phyloP scores from a whole-genome alignment of 2,329 filamentous ascomycete species.

The Fusarium sp. region DNA sequence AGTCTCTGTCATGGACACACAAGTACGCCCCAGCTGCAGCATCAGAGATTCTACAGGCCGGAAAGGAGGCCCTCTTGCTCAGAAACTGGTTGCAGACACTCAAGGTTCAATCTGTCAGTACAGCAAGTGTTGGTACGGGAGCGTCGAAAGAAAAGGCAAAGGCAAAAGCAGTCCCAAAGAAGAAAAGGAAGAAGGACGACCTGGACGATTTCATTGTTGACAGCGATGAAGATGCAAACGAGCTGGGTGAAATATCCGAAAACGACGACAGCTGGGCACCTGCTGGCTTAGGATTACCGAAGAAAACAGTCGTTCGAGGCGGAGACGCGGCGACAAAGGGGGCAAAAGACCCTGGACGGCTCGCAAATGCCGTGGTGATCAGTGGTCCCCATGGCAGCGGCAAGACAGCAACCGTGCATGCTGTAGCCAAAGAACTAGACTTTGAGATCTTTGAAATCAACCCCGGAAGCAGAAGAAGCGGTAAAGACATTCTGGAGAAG shows the following conservation, averaged over 20 bases:
- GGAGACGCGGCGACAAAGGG: constrained; percentile 51
- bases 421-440: constrained; percentile 88
- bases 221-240: constrained; percentile 78
- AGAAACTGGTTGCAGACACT: constrained; percentile 84
- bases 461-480: constrained; percentile 81
- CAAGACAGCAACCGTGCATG: constrained; percentile 92
- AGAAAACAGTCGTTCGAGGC: constrained; percentile 66
- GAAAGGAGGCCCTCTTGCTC: constrained; percentile 75
- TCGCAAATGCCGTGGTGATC: constrained; percentile 83
- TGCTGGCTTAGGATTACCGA: constrained; percentile 52
- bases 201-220: constrained; percentile 83
- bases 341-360: constrained; percentile 58
- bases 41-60: constrained; percentile 78
- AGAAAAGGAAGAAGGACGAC: constrained; percentile 77
- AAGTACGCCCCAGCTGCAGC: constrained; percentile 83
- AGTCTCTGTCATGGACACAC: constrained; percentile 78
- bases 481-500: constrained; percentile 88
- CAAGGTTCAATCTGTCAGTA: constrained; percentile 80
- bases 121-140: constrained; percentile 56
- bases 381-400: constrained; percentile 91
- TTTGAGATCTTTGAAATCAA: constrained; percentile 98
- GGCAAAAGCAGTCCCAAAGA: constrained; percentile 55
- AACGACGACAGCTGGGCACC: constrained; percentile 62
- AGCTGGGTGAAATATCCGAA: constrained; percentile 75
- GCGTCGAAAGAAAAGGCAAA: constrained; percentile 46